These are phyloP conservation scores for Dipodascus albidus DNA, from an alignment of 805 yeast species.

Conservation along the genomic window DNA sequence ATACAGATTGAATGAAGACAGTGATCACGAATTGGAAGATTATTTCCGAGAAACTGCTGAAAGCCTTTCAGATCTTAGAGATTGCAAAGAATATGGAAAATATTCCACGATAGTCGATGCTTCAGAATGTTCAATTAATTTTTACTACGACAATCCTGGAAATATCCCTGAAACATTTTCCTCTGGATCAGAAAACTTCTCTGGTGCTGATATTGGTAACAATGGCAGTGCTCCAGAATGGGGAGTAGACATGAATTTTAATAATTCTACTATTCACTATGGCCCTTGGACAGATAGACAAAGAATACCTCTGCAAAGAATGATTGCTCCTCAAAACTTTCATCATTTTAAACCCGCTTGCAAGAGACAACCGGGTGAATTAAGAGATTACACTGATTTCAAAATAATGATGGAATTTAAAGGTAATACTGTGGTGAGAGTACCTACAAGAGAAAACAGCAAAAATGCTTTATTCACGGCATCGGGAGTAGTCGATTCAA, in stretches of 20 bases:
- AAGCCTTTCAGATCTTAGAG: not conserved
- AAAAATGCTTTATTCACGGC: constrained; percentile 45
- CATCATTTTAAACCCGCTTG: constrained; percentile 40
- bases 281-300: constrained; percentile 98
- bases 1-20: constrained; percentile 38
- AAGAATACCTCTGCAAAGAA: constrained; percentile 47
- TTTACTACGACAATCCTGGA: constrained; percentile 69
- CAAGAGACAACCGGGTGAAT: constrained; percentile 35
- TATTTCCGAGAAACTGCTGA: constrained; percentile 24
- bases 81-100: constrained; percentile 64
- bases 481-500: constrained; percentile 21
- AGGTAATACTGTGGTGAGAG: constrained; percentile 57
- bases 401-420: constrained; percentile 41
- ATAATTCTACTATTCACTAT: constrained; percentile 58
- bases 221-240: constrained; percentile 45
- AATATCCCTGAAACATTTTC: constrained; percentile 32
- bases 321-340: constrained; percentile 58
- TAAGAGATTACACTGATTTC: constrained; percentile 47
- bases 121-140: constrained; percentile 39
- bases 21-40: constrained; percentile 24
- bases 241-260: constrained; percentile 49
- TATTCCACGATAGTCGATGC: constrained; percentile 60
- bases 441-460: constrained; percentile 78
- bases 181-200: constrained; percentile 21
- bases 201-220: constrained; percentile 47